phyloP scores from a whole-genome alignment of 257 asterid genomes.

The Ophiorrhiza pumila region DNA sequence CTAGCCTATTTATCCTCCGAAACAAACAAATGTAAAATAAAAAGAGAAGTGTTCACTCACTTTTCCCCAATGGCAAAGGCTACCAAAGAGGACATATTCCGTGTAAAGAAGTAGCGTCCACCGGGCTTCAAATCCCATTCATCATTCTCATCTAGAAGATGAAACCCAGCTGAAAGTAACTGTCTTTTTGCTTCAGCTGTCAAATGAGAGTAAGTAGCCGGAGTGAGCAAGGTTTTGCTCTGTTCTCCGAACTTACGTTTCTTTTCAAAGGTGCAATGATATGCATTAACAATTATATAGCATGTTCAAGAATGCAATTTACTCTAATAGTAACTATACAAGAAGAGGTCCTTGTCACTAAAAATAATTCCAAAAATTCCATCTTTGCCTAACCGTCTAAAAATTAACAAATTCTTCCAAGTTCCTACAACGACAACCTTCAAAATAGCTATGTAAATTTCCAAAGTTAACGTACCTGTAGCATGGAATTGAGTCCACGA shows the following conservation, averaged over 20 bases:
- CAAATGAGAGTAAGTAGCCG: constrained; percentile 1
- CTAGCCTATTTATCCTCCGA: neutral
- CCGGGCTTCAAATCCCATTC: constrained; percentile 96
- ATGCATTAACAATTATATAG: neutral
- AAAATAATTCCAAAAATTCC: neutral
- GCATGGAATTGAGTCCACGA: constrained; percentile 99
- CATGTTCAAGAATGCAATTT: neutral
- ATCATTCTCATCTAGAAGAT: constrained; percentile 79
- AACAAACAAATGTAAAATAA: neutral
- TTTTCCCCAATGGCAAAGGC: constrained; percentile 93
- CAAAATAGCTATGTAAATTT: neutral
- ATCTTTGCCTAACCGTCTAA: neutral
- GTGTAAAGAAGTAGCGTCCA: constrained; percentile 92
- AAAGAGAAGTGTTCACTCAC: constrained; percentile 42
- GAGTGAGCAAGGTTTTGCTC: neutral
- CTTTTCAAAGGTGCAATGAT: neutral
- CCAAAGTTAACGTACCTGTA: constrained; percentile 50
- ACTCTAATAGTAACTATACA: neutral
- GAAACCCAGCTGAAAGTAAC: constrained; percentile 86
- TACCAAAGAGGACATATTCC: constrained; percentile 94
- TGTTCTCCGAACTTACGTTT: neutral
- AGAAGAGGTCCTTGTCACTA: neutral
- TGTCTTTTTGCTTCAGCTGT: constrained; percentile 91
- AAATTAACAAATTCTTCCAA: neutral
- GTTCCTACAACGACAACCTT: neutral